phyloP scores from a whole-genome alignment of 495 filamentous ascomycete species.

The Glutinoglossum americanum region DNA sequence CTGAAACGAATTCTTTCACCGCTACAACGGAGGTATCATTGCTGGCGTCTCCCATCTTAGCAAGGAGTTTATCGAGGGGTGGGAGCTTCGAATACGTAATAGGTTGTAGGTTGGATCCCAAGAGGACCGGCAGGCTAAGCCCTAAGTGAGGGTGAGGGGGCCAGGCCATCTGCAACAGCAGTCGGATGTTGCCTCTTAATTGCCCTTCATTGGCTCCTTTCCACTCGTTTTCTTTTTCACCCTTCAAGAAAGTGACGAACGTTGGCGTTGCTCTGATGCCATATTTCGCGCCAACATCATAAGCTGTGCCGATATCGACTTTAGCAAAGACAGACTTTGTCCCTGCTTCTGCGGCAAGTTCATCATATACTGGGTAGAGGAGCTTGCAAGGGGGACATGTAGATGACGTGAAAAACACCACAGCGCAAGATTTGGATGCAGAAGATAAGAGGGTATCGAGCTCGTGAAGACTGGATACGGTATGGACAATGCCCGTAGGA shows the following conservation, averaged over 20 bases:
- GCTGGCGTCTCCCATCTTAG: slow-evolving; percentile 40
- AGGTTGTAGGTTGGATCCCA: slow-evolving; percentile 36
- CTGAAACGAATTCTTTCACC: slow-evolving; percentile 43
- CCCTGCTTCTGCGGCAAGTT: slow-evolving; percentile 55
- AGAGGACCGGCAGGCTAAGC: slow-evolving; percentile 47
- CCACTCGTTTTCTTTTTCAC: slow-evolving; percentile 61
- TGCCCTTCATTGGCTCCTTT: slow-evolving; percentile 46
- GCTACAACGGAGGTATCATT: slow-evolving; percentile 31
- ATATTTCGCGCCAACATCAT: slow-evolving; percentile 44
- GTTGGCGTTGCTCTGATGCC: slow-evolving; percentile 61
- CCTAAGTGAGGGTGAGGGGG: slow-evolving; percentile 55
- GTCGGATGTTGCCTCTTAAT: slow-evolving; percentile 47
- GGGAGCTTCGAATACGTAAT: slow-evolving; percentile 62
- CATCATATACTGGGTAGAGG: slow-evolving; percentile 65
- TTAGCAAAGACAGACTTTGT: slow-evolving; percentile 55
- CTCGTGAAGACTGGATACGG: slow-evolving; percentile 30
- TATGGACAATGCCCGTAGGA: slow-evolving; percentile 23
- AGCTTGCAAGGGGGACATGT: slow-evolving; percentile 72
- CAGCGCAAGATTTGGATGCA: slow-evolving; percentile 44
- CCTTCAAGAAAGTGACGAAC: slow-evolving; percentile 70
- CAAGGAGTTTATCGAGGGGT: slow-evolving; percentile 61
- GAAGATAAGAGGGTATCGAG: slow-evolving; percentile 36
- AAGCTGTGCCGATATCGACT: slow-evolving; percentile 49
- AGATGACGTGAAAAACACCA: slow-evolving; percentile 82
- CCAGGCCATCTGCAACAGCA: slow-evolving; percentile 55